phyloP scores from a whole-genome alignment of 140 eudicot species.

The Erigeron philadelphicus region DNA sequence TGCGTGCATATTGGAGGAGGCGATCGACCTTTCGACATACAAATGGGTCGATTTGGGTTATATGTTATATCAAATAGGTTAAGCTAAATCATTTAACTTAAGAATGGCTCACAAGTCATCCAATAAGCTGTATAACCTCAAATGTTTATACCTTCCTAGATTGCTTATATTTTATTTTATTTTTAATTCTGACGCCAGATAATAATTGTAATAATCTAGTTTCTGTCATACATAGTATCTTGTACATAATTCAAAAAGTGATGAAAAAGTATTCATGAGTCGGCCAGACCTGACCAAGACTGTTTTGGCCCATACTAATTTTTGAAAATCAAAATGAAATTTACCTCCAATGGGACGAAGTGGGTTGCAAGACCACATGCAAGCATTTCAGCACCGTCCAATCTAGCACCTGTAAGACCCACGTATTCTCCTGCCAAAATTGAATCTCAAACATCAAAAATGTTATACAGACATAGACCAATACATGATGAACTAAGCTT shows the following conservation, averaged over 20 bases:
- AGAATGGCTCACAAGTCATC: too few species aligned
- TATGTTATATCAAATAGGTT: neutral
- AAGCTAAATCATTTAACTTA: too few species aligned
- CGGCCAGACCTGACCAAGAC: neutral
- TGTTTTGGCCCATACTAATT: neutral
- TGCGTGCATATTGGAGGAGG: neutral
- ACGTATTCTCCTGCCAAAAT: slow-evolving; percentile 74
- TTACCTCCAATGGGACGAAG: slow-evolving; percentile 70
- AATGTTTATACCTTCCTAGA: neutral
- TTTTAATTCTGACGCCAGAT: too few species aligned
- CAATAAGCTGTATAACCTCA: neutral
- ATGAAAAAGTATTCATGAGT: neutral
- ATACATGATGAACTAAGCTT: neutral
- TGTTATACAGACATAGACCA: neutral
- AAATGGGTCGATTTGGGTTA: neutral
- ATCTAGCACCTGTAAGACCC: slow-evolving; percentile 83
- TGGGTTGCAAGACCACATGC: slow-evolving; percentile 97
- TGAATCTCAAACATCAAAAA: slow-evolving; percentile 3
- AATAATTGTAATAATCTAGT: neutral
- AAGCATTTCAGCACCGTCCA: slow-evolving; percentile 99
- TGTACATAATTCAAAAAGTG: too few species aligned
- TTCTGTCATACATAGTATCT: neutral
- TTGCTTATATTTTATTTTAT: neutral
- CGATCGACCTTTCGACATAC: neutral
- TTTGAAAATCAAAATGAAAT: neutral